Evolutionary conservation across 306 rosid genomes (phyloP), one percentile per base, ranked within the genome.

Genomic region (Cicer pinnatifidum): DNA sequence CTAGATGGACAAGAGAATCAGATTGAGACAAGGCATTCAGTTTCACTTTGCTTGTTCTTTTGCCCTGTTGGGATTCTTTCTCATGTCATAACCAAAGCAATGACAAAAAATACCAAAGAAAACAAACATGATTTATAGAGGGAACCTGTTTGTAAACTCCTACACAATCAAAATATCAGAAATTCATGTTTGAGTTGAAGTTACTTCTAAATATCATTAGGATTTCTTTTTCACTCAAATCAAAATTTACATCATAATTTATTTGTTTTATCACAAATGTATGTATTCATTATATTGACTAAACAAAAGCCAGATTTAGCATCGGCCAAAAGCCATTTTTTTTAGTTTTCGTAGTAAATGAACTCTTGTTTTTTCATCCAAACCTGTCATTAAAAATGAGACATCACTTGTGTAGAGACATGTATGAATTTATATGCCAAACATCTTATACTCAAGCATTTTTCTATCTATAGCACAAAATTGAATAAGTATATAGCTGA

Each of bases 21-120:
- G 78, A 83, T 91, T 11, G 97, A 91, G 85, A 93, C 97, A n/a
- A 76, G 98, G 44, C 98, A 91, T 85, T 93, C 98, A 3, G 75
- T 93, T 68, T 85, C 92, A 47, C 77, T 93, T 28, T 93, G 96
- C 85, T 86, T 93, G 69, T 85, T 93, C 75, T 85, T 68, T 81
- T 91, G 98, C 56, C 97, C 97, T 11, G 53, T 93, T 75, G 98
- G 98, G 67, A 81, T 93, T 81, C 80, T 91, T 39, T 19, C 83
- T 79, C 98, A 93, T 84, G 70, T 67, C 54, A 64, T 91, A 78
- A 91, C 98, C 62, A 91, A 91, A 81, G 91, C 85, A 61, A 46
- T 89, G 50, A 80, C 88, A 37, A 60, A 60, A 72, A 62, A 46
- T 63, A 43, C 53, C 52, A 72, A 57, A 46, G 37, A 73, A 62